phyloP scores from a whole-genome alignment of 306 rosid genomes.

The Prunus davidiana region DNA sequence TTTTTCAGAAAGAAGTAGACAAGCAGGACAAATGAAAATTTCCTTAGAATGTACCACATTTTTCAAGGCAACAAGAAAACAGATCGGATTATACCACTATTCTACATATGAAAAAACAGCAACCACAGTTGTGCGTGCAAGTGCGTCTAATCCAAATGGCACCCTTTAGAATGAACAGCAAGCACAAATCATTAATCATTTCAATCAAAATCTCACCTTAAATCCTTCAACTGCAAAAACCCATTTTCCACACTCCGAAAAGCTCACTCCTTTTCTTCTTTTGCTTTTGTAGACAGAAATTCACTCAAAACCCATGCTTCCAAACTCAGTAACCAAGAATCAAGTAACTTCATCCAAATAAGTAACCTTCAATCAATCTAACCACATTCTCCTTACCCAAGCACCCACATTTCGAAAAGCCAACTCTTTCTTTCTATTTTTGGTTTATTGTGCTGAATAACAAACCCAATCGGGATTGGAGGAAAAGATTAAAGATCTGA shows the following conservation, averaged over 20 bases:
- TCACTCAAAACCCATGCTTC: constrained; percentile 13
- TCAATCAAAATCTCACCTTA: constrained; percentile 36
- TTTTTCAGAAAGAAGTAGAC: background rate
- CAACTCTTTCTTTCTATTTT: background rate
- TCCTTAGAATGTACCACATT: background rate
- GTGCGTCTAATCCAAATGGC: background rate
- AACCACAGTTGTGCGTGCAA: background rate
- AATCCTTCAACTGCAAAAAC: constrained; percentile 27
- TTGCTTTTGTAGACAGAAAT: constrained; percentile 1
- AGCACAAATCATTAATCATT: constrained; percentile 17
- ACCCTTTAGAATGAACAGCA: background rate
- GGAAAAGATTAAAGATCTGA: constrained; percentile 27
- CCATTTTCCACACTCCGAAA: constrained; percentile 28
- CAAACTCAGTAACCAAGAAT: constrained; percentile 26
- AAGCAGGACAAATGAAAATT: background rate
- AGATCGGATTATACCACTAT: constrained; percentile 1
- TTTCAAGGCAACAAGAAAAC: background rate
- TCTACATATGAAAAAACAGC: background rate
- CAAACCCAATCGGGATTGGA: constrained; percentile 5
- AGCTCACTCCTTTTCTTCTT: background rate
- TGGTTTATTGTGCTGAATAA: background rate
- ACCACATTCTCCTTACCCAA: background rate
- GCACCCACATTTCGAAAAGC: constrained; percentile 29
- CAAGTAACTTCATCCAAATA: constrained; percentile 15
- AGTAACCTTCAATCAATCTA: constrained; percentile 18